phyloP scores from a whole-genome alignment of 1,139 yeast genomes.

The Taphrina deformans region DNA sequence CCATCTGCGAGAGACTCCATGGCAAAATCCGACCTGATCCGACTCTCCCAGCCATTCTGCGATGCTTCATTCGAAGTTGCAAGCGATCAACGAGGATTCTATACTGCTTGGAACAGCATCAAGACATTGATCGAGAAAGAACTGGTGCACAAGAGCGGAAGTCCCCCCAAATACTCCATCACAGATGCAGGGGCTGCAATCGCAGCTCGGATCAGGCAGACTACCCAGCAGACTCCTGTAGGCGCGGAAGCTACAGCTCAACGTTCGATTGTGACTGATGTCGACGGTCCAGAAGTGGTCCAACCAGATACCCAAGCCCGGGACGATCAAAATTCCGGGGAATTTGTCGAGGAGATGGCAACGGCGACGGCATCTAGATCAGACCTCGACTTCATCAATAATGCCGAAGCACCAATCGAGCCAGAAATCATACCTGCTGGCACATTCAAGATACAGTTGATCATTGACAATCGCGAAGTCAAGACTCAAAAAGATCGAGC shows the following conservation, averaged over 20 bases:
- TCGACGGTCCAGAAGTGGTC: neutral
- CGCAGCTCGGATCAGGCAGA: conserved; percentile 50
- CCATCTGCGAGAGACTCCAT: conserved; percentile 53
- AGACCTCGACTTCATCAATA: neutral
- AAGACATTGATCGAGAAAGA: conserved; percentile 65
- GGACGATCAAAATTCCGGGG: neutral
- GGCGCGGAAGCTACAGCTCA: neutral
- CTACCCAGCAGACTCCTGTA: conserved; percentile 13
- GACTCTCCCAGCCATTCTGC: conserved; percentile 61
- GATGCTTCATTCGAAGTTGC: conserved; percentile 63
- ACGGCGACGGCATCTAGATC: neutral
- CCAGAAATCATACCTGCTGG: conserved; percentile 42
- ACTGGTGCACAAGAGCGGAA: conserved; percentile 58
- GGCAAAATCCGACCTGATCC: conserved; percentile 60
- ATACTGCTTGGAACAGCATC: conserved; percentile 78
- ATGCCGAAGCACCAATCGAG: conserved; percentile 3
- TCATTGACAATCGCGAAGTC: conserved; percentile 82
- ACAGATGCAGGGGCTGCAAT: conserved; percentile 72
- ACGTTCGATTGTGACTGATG: neutral
- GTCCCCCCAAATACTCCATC: conserved; percentile 62
- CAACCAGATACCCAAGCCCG: neutral
- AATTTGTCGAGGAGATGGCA: neutral
- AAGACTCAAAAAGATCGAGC: conserved; percentile 60
- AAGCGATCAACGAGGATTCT: conserved; percentile 50
- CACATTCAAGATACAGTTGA: conserved; percentile 58